A percentile compares a stretch with the other conserved stretches of the same genome.
Conservation (phyloP, 805 yeast genomes). For the Candida ficus region DNA sequence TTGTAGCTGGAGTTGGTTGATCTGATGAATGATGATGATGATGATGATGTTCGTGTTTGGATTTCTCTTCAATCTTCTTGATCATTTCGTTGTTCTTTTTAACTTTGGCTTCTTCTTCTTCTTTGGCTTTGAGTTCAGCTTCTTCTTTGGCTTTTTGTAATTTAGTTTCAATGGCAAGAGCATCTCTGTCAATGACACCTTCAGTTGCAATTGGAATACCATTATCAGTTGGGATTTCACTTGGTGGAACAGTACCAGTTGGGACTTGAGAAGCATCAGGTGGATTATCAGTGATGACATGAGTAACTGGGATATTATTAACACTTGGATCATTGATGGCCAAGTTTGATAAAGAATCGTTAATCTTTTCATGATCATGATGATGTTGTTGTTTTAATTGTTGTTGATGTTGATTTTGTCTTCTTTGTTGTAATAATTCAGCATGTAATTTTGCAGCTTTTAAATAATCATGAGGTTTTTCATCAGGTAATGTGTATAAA, state of each 20-base stretch:
- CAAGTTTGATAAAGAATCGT: constrained; percentile 10
- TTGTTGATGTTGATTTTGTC: constrained; percentile 32
- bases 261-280: background rate
- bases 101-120: background rate
- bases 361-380: background rate
- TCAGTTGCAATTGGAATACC: constrained; percentile 2
- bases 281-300: constrained; percentile 4
- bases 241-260: background rate
- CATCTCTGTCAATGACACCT: background rate
- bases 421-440: constrained; percentile 53
- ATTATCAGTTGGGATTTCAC: background rate
- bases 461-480: constrained; percentile 68
- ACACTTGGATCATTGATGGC: constrained; percentile 23
- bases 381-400: constrained; percentile 39
- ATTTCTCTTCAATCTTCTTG: constrained; percentile 5
- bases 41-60: background rate
- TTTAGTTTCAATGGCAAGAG: background rate
- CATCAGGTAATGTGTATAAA: constrained; percentile 62
- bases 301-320: background rate
- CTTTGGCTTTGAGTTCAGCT: background rate
- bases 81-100: constrained; percentile 4
- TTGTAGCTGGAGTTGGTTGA: background rate
- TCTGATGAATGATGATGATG: background rate
- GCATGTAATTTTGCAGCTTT: constrained; percentile 72
- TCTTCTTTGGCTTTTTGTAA: background rate